These are phyloP conservation scores for Arachnomyces sp. DNA, from an alignment of 2,329 filamentous ascomycete species.

Conservation along the genomic window DNA sequence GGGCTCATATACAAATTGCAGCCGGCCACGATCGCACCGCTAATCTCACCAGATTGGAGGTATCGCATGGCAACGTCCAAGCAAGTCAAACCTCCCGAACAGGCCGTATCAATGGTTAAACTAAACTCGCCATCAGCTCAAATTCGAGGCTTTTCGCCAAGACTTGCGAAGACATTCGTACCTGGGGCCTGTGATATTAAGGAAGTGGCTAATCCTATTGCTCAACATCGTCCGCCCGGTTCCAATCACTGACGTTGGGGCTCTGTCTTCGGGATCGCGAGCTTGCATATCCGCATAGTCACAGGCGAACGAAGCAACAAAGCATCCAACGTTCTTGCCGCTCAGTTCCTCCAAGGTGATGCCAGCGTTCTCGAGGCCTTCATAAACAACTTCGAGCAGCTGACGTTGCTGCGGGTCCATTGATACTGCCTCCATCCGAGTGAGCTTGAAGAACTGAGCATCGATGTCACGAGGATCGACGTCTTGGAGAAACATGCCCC, in stretches of 20 bases:
- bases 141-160: no score
- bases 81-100: slow-evolving; percentile 12
- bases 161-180: background rate
- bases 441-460: slow-evolving; percentile 16
- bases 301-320: background rate
- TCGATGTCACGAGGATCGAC: slow-evolving; percentile 17
- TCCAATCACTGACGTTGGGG: background rate
- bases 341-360: slow-evolving; percentile 5
- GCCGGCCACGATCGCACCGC: slow-evolving; percentile 1
- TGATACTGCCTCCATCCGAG: slow-evolving; percentile 9
- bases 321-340: slow-evolving; percentile 6
- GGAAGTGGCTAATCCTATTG: slow-evolving; percentile 2
- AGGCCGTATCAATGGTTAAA: slow-evolving; percentile 14
- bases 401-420: slow-evolving; percentile 18
- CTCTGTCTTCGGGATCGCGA: background rate
- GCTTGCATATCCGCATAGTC: no score
- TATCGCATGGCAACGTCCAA: slow-evolving; percentile 8
- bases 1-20: background rate
- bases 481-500: slow-evolving; percentile 14
- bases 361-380: slow-evolving; percentile 14
- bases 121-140: slow-evolving; percentile 2
- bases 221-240: background rate
- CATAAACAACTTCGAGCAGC: slow-evolving; percentile 16
- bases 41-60: slow-evolving; percentile 6
- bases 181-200: slow-evolving; percentile 6